These are phyloP conservation scores for Candida mesenterica DNA, from an alignment of 1,139 yeast species.

Conservation along the genomic window DNA sequence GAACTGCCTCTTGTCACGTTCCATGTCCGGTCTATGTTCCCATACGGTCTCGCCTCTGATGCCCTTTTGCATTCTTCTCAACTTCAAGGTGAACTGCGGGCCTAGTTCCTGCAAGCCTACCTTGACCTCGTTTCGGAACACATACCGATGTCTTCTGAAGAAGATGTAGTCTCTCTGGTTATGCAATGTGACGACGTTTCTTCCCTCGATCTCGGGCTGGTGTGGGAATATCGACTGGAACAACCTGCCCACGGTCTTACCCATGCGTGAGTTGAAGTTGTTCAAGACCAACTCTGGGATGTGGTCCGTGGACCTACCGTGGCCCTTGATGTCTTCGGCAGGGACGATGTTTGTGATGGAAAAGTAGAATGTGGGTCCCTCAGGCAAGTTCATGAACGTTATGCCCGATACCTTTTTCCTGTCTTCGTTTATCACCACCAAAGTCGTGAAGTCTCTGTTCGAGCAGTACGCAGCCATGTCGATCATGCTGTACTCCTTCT, in stretches of 20 bases:
- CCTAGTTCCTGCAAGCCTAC: conserved; percentile 96
- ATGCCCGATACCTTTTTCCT: conserved; percentile 88
- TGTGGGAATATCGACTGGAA: conserved; percentile 93
- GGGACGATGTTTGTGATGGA: conserved; percentile 77
- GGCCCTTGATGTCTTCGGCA: conserved; percentile 76
- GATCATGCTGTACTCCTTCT: conserved; percentile 75
- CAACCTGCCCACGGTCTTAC: conserved; percentile 86
- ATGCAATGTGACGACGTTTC: conserved; percentile 93
- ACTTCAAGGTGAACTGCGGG: conserved; percentile 88
- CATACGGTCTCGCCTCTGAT: conserved; percentile 89
- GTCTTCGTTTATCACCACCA: conserved; percentile 88
- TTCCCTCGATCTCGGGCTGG: conserved; percentile 87
- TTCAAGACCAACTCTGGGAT: conserved; percentile 89
- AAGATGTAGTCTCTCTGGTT: conserved; percentile 95
- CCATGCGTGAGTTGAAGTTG: conserved; percentile 88
- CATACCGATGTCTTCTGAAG: conserved; percentile 91
- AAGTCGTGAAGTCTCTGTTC: conserved; percentile 82
- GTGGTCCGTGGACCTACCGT: conserved; percentile 87
- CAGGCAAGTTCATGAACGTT: conserved; percentile 89
- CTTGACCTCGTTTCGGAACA: conserved; percentile 83
- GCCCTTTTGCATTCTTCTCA: conserved; percentile 88
- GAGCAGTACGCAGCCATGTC: conserved; percentile 83
- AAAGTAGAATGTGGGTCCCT: conserved; percentile 92
- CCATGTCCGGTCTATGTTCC: conserved; percentile 97
- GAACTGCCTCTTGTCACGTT: conserved; percentile 90